phyloP scores from a whole-genome alignment of 345 rosid species.

The Gossypium raimondii region DNA sequence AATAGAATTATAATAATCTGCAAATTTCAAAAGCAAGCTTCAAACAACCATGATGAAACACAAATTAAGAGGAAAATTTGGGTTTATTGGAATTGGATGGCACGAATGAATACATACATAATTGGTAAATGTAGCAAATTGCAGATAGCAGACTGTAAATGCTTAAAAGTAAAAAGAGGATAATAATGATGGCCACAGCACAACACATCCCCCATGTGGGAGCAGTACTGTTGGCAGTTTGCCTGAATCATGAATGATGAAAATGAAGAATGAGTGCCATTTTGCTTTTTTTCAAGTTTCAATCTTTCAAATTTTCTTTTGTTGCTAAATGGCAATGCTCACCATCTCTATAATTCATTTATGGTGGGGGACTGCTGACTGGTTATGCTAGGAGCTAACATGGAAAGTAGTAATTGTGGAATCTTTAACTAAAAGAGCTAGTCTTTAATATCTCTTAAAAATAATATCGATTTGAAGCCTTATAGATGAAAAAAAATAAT shows the following conservation, averaged over 20 bases:
- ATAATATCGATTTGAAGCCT: too few species aligned
- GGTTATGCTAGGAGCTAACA: neutral
- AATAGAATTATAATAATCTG: neutral
- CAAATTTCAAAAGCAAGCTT: neutral
- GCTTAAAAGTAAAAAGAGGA: neutral
- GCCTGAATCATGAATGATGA: slow-evolving; percentile 1
- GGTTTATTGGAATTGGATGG: neutral
- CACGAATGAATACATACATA: neutral
- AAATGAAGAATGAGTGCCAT: neutral
- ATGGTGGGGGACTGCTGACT: neutral
- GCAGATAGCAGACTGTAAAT: neutral
- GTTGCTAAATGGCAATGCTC: neutral
- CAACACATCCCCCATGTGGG: neutral
- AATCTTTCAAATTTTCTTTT: neutral
- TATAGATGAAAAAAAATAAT: neutral
- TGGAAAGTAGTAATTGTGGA: neutral
- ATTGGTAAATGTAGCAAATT: neutral
- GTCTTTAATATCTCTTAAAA: too few species aligned
- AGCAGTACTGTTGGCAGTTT: neutral
- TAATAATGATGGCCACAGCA: neutral
- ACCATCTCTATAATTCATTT: neutral
- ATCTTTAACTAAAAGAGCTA: neutral
- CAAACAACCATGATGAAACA: neutral
- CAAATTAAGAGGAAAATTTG: neutral
- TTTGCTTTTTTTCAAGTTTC: neutral